A percentile compares a stretch with the other conserved stretches of the same genome.
These are phyloP conservation scores for Litsea cubeba DNA, from an alignment of 164 flowering plant genomes.

Conservation along the genomic window DNA sequence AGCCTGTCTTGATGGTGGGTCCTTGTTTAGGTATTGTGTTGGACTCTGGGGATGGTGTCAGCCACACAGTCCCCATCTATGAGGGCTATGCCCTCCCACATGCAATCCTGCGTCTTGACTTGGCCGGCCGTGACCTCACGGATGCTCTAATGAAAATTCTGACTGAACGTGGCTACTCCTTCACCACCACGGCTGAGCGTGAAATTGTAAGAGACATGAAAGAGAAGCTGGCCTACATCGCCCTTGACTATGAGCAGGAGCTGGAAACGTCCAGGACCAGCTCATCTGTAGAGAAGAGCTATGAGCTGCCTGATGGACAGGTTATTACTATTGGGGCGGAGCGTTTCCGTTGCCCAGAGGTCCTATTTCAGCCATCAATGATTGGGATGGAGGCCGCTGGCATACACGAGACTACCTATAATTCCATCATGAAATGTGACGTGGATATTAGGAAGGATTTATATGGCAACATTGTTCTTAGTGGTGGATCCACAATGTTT, in stretches of 20 bases:
- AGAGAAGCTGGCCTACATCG: constrained; percentile 48
- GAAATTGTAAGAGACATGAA: constrained; percentile 55
- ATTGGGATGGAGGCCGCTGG: constrained; percentile 41
- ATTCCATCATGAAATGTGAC: constrained; percentile 38
- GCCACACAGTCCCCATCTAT: constrained; percentile 39
- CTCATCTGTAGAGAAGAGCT: constrained; percentile 32
- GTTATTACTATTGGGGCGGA: constrained; percentile 38
- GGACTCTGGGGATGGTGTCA: constrained; percentile 43
- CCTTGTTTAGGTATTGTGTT: constrained; percentile 31
- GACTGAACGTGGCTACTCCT: constrained; percentile 31
- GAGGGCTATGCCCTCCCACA: constrained; percentile 42
- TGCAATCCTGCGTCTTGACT: constrained; percentile 37
- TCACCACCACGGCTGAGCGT: constrained; percentile 34
- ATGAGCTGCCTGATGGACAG: constrained; percentile 34
- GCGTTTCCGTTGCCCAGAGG: constrained; percentile 38
- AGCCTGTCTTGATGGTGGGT: neutral
- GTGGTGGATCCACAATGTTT: constrained; percentile 43
- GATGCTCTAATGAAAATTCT: constrained; percentile 32
- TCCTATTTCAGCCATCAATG: constrained; percentile 41
- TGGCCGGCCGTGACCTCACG: constrained; percentile 35
- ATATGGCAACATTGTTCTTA: constrained; percentile 38
- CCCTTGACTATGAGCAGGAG: constrained; percentile 33
- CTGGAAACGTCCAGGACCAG: constrained; percentile 29
- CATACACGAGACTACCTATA: constrained; percentile 39
- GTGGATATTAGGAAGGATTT: constrained; percentile 40